Conservation (phyloP, 2,329 filamentous ascomycete species). For the Apiospora phragmitis region DNA sequence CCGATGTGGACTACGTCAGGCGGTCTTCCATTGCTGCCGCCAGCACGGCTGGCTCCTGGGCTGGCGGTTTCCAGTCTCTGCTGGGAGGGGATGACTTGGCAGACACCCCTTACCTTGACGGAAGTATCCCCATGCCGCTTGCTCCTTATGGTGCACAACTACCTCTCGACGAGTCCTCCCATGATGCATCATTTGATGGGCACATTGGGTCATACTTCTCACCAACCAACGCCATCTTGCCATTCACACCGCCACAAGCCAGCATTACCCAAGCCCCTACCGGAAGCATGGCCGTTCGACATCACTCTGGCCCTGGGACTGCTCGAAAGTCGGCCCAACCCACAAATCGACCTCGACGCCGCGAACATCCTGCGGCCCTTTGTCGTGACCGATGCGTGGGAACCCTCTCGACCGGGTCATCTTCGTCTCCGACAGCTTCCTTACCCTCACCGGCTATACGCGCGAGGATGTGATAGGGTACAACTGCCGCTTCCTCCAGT, state of each 20-base stretch:
- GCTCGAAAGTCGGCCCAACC: conserved; percentile 75
- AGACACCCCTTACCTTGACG: too few relatives aligned
- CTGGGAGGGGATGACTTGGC: too few relatives aligned
- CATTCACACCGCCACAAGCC: too few relatives aligned
- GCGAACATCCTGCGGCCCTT: conserved; percentile 92
- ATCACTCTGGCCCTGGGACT: conserved; percentile 79
- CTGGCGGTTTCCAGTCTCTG: too few relatives aligned
- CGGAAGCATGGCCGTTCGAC: conserved; percentile 58
- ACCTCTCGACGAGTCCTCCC: too few relatives aligned
- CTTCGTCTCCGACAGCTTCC: conserved; percentile 90
- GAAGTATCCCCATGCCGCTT: too few relatives aligned
- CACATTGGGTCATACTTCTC: not conserved
- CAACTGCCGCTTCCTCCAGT: conserved; percentile 91
- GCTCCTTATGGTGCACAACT: too few relatives aligned
- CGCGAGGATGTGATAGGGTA: conserved; percentile 83
- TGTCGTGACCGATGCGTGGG: conserved; percentile 80
- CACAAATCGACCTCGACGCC: conserved; percentile 81
- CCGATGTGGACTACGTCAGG: not conserved
- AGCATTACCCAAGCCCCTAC: too few relatives aligned
- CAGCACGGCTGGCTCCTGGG: too few relatives aligned
- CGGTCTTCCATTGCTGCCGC: too few relatives aligned
- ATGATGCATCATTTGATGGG: not conserved
- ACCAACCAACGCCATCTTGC: not conserved
- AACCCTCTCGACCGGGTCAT: conserved; percentile 85
- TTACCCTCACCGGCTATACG: conserved; percentile 86